Conservation (phyloP, 345 rosid species). For the Microcos paniculata region DNA sequence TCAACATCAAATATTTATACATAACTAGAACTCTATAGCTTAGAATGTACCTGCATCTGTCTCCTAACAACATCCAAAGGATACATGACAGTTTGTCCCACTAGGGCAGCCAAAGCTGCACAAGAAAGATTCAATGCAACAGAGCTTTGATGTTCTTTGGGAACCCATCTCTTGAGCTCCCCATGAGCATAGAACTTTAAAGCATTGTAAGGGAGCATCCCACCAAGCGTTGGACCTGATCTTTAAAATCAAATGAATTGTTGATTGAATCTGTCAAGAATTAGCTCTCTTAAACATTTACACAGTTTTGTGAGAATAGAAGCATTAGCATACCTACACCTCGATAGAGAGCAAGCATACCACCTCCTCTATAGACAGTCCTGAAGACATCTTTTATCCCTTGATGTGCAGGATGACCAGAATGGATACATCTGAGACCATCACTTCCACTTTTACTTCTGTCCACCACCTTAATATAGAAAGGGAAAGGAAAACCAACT, state of each 20-base stretch:
- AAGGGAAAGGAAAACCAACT: not conserved
- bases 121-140: slow-evolving; percentile 78
- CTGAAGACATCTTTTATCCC: slow-evolving; percentile 71
- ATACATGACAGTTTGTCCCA: slow-evolving; percentile 89
- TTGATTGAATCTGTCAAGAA: slow-evolving; percentile 16
- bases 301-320: not conserved
- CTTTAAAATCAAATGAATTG: not conserved
- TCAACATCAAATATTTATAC: not conserved
- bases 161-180: slow-evolving; percentile 75
- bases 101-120: slow-evolving; percentile 88
- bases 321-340: slow-evolving; percentile 66
- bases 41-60: slow-evolving; percentile 85
- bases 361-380: slow-evolving; percentile 72
- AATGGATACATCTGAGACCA: slow-evolving; percentile 38
- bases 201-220: slow-evolving; percentile 92
- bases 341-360: slow-evolving; percentile 69
- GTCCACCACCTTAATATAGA: slow-evolving; percentile 53
- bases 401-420: slow-evolving; percentile 53
- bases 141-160: slow-evolving; percentile 83
- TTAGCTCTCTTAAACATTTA: slow-evolving; percentile 7
- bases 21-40: not conserved
- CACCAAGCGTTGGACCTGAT: slow-evolving; percentile 89
- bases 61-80: slow-evolving; percentile 95
- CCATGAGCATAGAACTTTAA: slow-evolving; percentile 79
- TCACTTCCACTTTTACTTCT: slow-evolving; percentile 28